Evolutionary conservation across 192 early-diverging fungal species (phyloP), one percentile per base, ranked within the genome.

Genomic region (Coemansia sp.): DNA sequence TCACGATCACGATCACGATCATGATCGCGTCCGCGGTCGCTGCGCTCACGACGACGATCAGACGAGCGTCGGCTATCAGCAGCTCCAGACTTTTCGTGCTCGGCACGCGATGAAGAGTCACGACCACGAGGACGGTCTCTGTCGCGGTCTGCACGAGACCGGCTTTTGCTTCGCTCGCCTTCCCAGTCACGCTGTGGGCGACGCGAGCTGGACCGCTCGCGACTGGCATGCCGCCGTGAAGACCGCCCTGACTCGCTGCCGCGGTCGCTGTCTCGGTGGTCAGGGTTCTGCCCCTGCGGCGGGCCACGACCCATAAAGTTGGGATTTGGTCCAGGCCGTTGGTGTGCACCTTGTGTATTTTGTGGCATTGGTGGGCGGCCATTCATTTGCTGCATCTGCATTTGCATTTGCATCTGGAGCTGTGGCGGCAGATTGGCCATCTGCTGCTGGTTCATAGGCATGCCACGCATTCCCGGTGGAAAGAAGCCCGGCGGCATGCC

Each of bases 371-470:
- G 67, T 24, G 64, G 64, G 52, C 69, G 64, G 23, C 69, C 66
- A 21, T 62, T 65, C 70, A 73, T 73, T 14, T 79, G 76, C 67
- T 75, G 72, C 65, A 71, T 67, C 23, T 76, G 74, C 76, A 78
- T 78, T 8, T 79, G 76, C 67, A 79, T 71, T 25, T 63, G 60
- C 62, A 65, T 64, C 32, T 66, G 65, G 38, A 48, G 22, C 57
- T 64, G 62, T n/a, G 55, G 55, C n/a, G 55, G 55, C 35, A 57
- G 14, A 11, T 57, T 57, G 32, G 55, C 55, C 70, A 78, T 78
- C 10, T 73, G 64, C 65, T 67, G 71, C 29, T 63, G 60, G 43
- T 54, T 63, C 75, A 70, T 64, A 1, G 65, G 72, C 69, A 81
- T 81, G 29, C 70, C 73, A 59, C 66, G 79, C 51, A 64, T 69